phyloP scores from a whole-genome alignment of 2,329 filamentous ascomycete species.

The Anisogramma anomala region DNA sequence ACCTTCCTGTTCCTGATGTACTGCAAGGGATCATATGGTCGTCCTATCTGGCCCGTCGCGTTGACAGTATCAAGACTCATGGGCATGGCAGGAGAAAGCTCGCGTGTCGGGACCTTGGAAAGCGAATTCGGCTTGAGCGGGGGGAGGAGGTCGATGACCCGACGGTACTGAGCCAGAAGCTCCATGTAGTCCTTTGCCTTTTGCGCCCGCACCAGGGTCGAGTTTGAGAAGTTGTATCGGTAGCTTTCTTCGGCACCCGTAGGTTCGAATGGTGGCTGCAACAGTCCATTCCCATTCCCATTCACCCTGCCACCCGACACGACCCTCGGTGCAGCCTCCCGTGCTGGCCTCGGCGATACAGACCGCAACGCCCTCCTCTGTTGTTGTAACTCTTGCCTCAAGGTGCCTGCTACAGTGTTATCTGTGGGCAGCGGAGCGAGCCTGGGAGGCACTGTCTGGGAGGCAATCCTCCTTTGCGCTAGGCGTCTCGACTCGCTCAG shows the following conservation, averaged over 20 bases:
- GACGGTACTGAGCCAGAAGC: constrained; percentile 71
- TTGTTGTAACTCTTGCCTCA: constrained; percentile 60
- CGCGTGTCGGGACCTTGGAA: constrained; percentile 28
- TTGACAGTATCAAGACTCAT: constrained; percentile 21
- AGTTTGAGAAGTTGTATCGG: constrained; percentile 60
- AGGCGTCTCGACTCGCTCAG: constrained; percentile 68
- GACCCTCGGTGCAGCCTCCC: constrained; percentile 28
- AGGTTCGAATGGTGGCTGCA: constrained; percentile 38
- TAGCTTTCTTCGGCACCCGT: constrained; percentile 32
- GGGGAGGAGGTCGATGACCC: constrained; percentile 66
- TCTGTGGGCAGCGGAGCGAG: constrained; percentile 39
- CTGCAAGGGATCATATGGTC: constrained; percentile 82
- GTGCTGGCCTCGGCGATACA: constrained; percentile 45
- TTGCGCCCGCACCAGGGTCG: constrained; percentile 69
- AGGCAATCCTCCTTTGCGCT: constrained; percentile 47
- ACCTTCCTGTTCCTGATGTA: constrained; percentile 85
- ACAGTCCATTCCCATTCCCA: constrained; percentile 28
- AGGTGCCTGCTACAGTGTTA: constrained; percentile 42
- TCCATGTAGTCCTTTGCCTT: constrained; percentile 80
- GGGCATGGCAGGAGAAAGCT: constrained; percentile 29
- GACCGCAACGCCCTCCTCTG: constrained; percentile 53
- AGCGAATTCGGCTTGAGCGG: constrained; percentile 45
- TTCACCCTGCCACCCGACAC: constrained; percentile 28
- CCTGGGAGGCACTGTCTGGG: constrained; percentile 37
- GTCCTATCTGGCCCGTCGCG: constrained; percentile 39